Conservation (phyloP, 306 rosid species). For the Cucurbita moschata region DNA sequence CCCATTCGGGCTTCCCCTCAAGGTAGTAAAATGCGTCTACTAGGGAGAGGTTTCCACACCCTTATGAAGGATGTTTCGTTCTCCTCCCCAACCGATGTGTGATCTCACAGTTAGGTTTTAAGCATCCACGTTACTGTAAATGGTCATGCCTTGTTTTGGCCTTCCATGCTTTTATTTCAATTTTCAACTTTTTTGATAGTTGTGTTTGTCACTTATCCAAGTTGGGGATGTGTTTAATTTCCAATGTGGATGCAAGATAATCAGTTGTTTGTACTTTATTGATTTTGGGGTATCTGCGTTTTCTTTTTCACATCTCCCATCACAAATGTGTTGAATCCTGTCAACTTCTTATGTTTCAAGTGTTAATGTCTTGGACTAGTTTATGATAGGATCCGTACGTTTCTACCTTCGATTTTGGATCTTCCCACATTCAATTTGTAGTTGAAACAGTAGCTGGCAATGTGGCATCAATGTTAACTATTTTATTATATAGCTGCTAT, state of each 20-base stretch:
- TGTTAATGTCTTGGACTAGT: neutral
- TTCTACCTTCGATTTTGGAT: neutral
- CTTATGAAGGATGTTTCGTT: no score
- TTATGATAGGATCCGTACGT: neutral
- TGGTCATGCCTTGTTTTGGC: neutral
- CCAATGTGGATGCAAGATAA: neutral
- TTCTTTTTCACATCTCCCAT: neutral
- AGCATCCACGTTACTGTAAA: neutral
- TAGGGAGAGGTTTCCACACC: no score
- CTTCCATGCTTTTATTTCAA: neutral
- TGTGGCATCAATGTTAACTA: neutral
- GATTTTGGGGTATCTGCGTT: neutral
- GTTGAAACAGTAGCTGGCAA: neutral
- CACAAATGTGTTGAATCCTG: neutral
- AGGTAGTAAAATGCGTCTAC: no score
- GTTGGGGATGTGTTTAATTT: neutral
- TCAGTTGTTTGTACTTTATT: neutral
- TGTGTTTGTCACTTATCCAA: neutral
- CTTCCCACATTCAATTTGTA: neutral
- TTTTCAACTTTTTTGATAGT: neutral
- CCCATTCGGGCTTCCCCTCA: no score
- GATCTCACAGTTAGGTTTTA: neutral
- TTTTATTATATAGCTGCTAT: constrained; percentile 53
- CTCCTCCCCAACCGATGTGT: no score
- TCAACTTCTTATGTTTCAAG: neutral